Evolutionary conservation across 768 basidiomycete species (phyloP).

Genomic region (Epithele typhae): DNA sequence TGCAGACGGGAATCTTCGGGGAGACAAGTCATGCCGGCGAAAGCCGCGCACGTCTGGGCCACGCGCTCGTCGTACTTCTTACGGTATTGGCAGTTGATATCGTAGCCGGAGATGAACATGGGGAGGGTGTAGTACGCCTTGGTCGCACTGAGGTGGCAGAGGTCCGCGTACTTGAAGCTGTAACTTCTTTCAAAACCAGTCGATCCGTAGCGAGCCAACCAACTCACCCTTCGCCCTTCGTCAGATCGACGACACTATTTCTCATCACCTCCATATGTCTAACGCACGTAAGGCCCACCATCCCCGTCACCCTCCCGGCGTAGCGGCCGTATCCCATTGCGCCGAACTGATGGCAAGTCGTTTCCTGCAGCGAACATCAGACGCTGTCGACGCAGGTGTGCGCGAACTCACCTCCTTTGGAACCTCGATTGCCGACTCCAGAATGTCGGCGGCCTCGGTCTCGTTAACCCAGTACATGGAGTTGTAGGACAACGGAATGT

Average conservation of each 20-base stretch:
- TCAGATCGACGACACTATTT: background rate
- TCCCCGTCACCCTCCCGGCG: background rate
- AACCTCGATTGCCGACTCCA: background rate
- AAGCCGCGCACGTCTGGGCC: background rate
- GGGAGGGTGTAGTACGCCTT: no score
- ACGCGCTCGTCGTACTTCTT: slow-evolving; percentile 10
- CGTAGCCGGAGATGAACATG: slow-evolving; percentile 12
- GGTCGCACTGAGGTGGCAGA: no score
- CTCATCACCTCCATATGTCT: background rate
- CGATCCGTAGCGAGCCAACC: background rate
- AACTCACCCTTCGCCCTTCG: slow-evolving; percentile 4
- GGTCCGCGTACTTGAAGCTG: no score
- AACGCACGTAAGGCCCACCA: background rate
- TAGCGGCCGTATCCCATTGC: background rate
- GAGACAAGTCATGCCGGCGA: no score
- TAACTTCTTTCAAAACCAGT: background rate
- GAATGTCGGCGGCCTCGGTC: background rate
- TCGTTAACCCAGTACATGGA: background rate
- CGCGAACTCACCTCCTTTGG: background rate
- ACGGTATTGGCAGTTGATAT: slow-evolving; percentile 25
- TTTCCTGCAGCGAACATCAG: background rate
- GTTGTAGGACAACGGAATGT: background rate
- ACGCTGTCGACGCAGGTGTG: background rate
- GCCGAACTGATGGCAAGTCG: background rate
- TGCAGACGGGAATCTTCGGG: background rate